Percentiles rank a stretch among this genome's conserved stretches.
These are phyloP conservation scores for Croton laevigatus DNA, from an alignment of 441 rosid species.

Conservation along the genomic window DNA sequence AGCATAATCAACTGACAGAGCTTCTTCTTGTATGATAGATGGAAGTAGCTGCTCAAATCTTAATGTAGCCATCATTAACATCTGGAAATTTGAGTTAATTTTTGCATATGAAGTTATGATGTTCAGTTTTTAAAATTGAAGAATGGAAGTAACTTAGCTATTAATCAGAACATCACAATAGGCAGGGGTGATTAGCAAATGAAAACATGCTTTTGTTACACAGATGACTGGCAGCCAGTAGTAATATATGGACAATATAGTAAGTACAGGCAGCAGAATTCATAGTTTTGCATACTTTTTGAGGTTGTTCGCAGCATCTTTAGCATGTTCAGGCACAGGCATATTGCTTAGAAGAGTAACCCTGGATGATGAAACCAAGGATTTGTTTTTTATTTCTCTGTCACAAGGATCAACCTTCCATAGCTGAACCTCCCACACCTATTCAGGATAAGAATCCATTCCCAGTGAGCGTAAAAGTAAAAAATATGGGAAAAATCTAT, in stretches of 20 bases:
- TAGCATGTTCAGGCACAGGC: slow-evolving; percentile 54
- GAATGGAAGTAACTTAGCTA: no score
- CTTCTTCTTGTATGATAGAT: no score
- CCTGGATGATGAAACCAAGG: slow-evolving; percentile 46
- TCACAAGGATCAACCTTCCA: slow-evolving; percentile 44
- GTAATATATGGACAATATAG: neutral
- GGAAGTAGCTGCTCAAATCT: no score
- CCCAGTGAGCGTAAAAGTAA: neutral
- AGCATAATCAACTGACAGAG: no score
- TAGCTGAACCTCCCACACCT: slow-evolving; percentile 69
- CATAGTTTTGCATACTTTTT: slow-evolving; percentile 47
- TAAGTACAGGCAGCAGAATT: neutral
- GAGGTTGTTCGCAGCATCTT: slow-evolving; percentile 44
- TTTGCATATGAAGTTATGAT: neutral
- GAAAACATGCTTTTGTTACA: neutral
- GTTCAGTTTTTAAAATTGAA: neutral
- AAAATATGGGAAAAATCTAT: no score
- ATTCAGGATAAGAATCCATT: slow-evolving; percentile 2
- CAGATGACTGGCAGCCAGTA: neutral
- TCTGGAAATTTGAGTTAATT: no score
- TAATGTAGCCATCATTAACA: no score
- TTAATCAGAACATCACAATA: no score
- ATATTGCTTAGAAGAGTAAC: slow-evolving; percentile 55
- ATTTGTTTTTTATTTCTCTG: slow-evolving; percentile 33
- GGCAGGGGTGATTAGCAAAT: neutral